These are phyloP conservation scores for Amyloporia xantha DNA, from an alignment of 768 basidiomycete genomes.

Conservation along the genomic window DNA sequence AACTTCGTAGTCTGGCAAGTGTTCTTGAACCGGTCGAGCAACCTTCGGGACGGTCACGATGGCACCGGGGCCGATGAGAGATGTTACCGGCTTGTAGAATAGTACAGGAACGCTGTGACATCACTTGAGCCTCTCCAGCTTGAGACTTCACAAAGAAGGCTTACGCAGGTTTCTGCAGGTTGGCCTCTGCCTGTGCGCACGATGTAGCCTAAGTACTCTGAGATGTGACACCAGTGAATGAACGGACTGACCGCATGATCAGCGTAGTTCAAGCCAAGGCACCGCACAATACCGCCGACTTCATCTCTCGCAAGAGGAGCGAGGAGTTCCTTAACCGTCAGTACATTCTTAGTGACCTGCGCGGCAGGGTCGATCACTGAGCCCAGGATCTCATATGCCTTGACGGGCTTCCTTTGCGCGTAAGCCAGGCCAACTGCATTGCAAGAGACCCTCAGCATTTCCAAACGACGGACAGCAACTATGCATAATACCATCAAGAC, in stretches of 20 bases:
- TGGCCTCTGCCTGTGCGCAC: constrained; percentile 52
- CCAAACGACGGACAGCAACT: no score
- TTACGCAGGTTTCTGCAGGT: constrained; percentile 57
- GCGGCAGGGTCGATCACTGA: constrained; percentile 62
- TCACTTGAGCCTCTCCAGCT: no score
- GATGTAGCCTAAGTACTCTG: background rate
- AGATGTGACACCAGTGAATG: background rate
- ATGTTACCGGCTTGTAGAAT: constrained; percentile 71
- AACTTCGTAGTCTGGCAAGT: constrained; percentile 78
- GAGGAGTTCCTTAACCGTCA: constrained; percentile 69
- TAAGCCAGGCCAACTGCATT: constrained; percentile 48
- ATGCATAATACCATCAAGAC: constrained; percentile 46
- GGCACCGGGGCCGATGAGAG: constrained; percentile 66
- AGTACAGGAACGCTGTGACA: constrained; percentile 58
- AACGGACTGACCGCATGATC: constrained; percentile 62
- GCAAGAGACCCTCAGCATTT: no score
- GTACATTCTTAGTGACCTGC: constrained; percentile 50
- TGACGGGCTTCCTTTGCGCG: constrained; percentile 47
- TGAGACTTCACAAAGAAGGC: constrained; percentile 20
- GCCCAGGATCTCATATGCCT: constrained; percentile 67
- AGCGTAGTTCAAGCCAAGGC: constrained; percentile 77
- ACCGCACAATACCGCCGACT: constrained; percentile 58
- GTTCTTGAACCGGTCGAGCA: constrained; percentile 63
- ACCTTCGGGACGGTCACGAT: constrained; percentile 58
- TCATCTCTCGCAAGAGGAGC: constrained; percentile 62